Base-by-base conservation (phyloP, 1,284 basidiomycete genomes). In the Sphaerobolus stellatus region DNA sequence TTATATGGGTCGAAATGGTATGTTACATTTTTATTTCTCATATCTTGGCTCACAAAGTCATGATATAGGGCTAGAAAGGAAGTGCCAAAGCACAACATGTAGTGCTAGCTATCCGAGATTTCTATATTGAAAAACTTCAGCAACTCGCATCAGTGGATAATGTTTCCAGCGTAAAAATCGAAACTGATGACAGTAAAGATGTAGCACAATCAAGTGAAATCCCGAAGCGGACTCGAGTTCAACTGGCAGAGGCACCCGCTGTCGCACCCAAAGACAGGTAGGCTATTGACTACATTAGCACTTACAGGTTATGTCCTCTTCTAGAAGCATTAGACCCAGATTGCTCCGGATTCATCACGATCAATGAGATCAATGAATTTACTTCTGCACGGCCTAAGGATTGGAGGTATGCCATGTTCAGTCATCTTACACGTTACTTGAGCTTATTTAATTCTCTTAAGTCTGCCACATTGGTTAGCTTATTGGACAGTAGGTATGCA, bases 291-390 rank as follows among this genome's bases (percentile, higher is more conserved):
- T 67, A 59, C 50, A 61, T 68, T 56, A 60, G 50, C 16, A 43
- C 63, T 3, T 31, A 56, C 5, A 54, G 57, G 7, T 48, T 64
- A 1, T 62, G 58, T 36, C 61, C 63, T 3, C 54, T 69, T 25
- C 47, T 66, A 3, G 67, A 69, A 48, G 68, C 66, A 1, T 60
- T 71, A 31, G 71, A 72, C 50, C 64, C 65, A 27, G 70, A 73
- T 41, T 61, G 61, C 1, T 65, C 62, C 9, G 64, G 66, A 0
- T 71, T 67, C 44, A 59, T 73, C 5, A 71, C 64, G 4, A 57
- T 71, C 7, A 52, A 56, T 5, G 71, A 73, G 45, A 63, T 61
- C 3, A 72, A 71, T 45, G 34, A 54, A 0, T 70, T 71, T 50
- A 67, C 68, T 0, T 44, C 43, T 0, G 46, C 59, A 2, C 52